These are phyloP conservation scores for Podospora pseudoanserina DNA, from an alignment of 495 filamentous ascomycete species.

Conservation along the genomic window DNA sequence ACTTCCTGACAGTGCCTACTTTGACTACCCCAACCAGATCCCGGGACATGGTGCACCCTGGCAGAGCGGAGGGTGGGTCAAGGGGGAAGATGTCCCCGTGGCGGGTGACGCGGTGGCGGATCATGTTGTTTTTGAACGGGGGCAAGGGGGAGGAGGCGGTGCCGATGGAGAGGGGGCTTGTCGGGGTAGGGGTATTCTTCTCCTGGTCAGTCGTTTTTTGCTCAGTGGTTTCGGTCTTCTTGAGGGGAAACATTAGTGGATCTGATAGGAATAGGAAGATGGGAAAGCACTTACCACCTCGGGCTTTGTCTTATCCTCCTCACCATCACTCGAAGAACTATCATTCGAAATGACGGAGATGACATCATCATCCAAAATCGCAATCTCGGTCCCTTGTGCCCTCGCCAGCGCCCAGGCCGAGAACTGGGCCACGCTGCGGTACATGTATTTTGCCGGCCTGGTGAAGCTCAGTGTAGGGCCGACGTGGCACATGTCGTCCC, in stretches of 20 bases:
- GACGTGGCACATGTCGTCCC: slow-evolving; percentile 92
- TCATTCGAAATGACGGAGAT: slow-evolving; percentile 68
- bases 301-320: slow-evolving; percentile 36
- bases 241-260: neutral
- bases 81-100: slow-evolving; percentile 69
- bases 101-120: slow-evolving; percentile 78
- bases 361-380: slow-evolving; percentile 73
- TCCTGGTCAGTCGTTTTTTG: neutral
- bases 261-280: neutral
- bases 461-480: slow-evolving; percentile 88
- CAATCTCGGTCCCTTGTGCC: slow-evolving; percentile 73
- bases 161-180: slow-evolving; percentile 50
- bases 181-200: slow-evolving; percentile 9
- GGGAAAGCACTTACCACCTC: slow-evolving; percentile 22
- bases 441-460: slow-evolving; percentile 92
- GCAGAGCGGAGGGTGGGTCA: slow-evolving; percentile 56
- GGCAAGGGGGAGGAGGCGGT: slow-evolving; percentile 80
- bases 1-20: slow-evolving; percentile 71
- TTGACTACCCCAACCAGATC: slow-evolving; percentile 75
- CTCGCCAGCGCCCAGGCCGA: slow-evolving; percentile 83
- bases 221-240: neutral
- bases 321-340: slow-evolving; percentile 38
- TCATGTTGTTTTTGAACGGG: slow-evolving; percentile 77
- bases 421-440: slow-evolving; percentile 83
- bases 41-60: slow-evolving; percentile 56